Percentiles rank a stretch among this genome's conserved stretches.
These are phyloP conservation scores for Coemansia sp. DNA, from an alignment of 192 early-diverging fungal genomes.

Conservation along the genomic window DNA sequence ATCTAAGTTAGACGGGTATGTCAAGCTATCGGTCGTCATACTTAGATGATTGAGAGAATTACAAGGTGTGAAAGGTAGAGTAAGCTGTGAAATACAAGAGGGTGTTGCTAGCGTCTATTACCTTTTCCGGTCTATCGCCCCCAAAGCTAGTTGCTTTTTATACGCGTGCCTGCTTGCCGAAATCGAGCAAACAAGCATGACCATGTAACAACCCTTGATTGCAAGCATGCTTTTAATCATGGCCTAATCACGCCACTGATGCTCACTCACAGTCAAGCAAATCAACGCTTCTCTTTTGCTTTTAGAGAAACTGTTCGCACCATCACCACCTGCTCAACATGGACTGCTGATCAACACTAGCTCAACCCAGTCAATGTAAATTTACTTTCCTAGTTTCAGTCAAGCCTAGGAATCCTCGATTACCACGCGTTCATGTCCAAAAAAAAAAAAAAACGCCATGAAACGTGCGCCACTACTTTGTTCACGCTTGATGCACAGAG, in stretches of 20 bases:
- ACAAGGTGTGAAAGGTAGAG: not conserved
- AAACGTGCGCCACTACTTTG: not conserved
- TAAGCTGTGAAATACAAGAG: not conserved
- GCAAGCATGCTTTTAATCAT: not conserved
- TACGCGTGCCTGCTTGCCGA: not conserved
- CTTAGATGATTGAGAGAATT: not conserved
- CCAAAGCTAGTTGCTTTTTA: not conserved
- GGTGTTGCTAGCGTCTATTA: not conserved
- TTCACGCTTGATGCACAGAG: not conserved
- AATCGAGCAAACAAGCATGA: not conserved
- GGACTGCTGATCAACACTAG: not conserved
- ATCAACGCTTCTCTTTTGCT: not conserved
- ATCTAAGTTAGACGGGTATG: not conserved
- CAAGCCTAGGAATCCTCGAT: not conserved
- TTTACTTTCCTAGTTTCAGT: not conserved
- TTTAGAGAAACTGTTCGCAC: not conserved
- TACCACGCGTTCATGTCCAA: not conserved
- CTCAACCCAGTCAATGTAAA: not conserved
- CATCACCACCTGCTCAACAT: not conserved
- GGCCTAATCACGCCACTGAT: not conserved
- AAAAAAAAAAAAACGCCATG: not conserved
- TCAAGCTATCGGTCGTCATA: not conserved
- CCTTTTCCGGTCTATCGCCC: not conserved
- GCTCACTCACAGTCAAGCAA: not conserved
- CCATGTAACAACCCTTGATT: not conserved